Percentiles rank a stretch among this genome's conserved stretches.
phyloP scores from a whole-genome alignment of 176 grass and related monocot species.

The Musa troglodytarum region DNA sequence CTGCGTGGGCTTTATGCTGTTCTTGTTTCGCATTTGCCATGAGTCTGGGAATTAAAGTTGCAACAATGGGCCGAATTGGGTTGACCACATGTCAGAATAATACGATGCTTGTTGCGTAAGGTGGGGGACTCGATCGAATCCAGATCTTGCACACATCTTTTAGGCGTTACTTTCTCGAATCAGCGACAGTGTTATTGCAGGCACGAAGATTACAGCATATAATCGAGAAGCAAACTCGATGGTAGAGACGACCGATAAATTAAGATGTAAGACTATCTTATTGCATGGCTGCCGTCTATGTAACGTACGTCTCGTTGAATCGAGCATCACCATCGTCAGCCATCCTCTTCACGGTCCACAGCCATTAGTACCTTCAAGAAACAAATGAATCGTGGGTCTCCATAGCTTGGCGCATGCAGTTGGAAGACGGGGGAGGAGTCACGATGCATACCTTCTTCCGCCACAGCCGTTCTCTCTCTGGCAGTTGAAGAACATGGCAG shows the following conservation, averaged over 20 bases:
- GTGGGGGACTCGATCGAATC: too few species aligned
- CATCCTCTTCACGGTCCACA: not conserved
- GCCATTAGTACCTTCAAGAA: not conserved
- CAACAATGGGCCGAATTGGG: too few species aligned
- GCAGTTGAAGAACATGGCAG: conserved; percentile 80
- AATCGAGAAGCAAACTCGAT: not conserved
- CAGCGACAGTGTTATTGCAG: not conserved
- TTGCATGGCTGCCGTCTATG: not conserved
- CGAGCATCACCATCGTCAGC: not conserved
- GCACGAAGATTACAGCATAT: not conserved
- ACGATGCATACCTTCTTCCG: conserved; percentile 56
- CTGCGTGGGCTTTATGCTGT: too few species aligned
- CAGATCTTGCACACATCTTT: not conserved
- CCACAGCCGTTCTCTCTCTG: conserved; percentile 86
- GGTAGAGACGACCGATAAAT: not conserved
- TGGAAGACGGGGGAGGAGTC: too few species aligned
- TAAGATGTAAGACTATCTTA: not conserved
- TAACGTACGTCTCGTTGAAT: not conserved
- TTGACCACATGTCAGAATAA: too few species aligned
- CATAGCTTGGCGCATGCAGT: not conserved
- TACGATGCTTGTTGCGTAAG: too few species aligned
- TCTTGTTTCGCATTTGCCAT: too few species aligned
- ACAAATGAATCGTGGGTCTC: not conserved
- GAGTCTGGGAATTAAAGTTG: too few species aligned
- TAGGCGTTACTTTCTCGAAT: not conserved